Base-by-base conservation (phyloP, 495 filamentous ascomycete genomes). In the Physcia stellaris region DNA sequence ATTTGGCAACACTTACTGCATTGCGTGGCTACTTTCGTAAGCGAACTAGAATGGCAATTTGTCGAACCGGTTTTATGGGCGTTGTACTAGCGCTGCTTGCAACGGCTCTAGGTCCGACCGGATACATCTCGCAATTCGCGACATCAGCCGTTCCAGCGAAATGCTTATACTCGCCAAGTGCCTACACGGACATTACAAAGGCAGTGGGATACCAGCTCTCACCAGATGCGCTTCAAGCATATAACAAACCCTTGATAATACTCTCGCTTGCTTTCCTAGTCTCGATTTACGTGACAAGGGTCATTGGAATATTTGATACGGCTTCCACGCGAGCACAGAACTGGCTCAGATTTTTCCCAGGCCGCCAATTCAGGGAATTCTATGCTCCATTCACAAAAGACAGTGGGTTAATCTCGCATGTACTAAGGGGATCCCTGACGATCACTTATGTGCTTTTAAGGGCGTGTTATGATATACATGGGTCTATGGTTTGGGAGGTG, bases 1-100 rank as follows among this genome's bases (percentile, higher is more conserved):
- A 60, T 33, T 28, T 64, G 2, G 45, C 55, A 1, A 47, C 59
- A 6, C 44, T 65, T 15, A 50, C 42, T 6, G 46, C 55, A 10
- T 44, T 64, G 55, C 46, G 37, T 28, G 15, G 31, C 15, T 39
- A 39, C 24, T 39, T 39, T 16, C 37, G 26, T 28, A 12, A 24
- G 24, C 37, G 37, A n/a, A 23, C 37, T 30, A 27, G 24, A 4
- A 28, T 39, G 26, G 26, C 24, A n/a, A 4, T 30, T 11, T 39
- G 37, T 23, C 23, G 37, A 4, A 24, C 31, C 2, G 21, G 28
- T 3, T 39, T 39, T 18, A 39, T 39, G 37, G 37, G 37, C 7
- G 9, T 39, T 18, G 31, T 9, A n/a, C 3, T 30, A 20, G 23
- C 4, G 7, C 13, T 39, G n/a, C 24, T 39, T 17, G 37, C 12